Percentiles rank a stretch among this genome's conserved stretches.
Conservation (phyloP, 192 early-diverging fungal genomes). For the Rhizophagus prolifer region DNA sequence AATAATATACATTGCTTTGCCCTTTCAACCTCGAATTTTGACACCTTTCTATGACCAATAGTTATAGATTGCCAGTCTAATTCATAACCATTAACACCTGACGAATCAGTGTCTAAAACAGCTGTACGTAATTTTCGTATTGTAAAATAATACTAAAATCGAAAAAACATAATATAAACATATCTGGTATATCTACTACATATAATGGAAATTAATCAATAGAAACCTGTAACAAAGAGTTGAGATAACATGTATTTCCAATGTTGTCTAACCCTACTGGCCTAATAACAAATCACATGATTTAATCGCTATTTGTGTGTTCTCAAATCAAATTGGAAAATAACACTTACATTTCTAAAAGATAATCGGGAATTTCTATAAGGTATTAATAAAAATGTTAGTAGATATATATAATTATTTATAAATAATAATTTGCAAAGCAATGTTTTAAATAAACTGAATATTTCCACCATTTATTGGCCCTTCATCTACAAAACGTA, state of each 20-base stretch:
- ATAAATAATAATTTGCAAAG: background rate
- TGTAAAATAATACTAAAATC: conserved; percentile 66
- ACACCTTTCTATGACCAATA: conserved; percentile 48
- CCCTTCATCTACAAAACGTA: background rate
- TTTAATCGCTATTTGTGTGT: too few relatives aligned
- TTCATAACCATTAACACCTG: conserved; percentile 38
- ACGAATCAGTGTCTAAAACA: conserved; percentile 55
- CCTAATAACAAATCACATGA: conserved; percentile 32
- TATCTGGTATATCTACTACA: background rate
- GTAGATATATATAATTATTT: background rate
- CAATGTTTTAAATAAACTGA: background rate
- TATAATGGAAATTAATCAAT: background rate
- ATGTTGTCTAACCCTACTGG: conserved; percentile 79
- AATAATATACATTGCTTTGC: conserved; percentile 51
- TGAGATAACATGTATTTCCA: conserved; percentile 89
- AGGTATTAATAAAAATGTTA: too few relatives aligned
- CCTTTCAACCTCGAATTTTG: conserved; percentile 40
- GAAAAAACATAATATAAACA: background rate
- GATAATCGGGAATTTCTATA: background rate
- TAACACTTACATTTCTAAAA: background rate
- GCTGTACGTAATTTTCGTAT: conserved; percentile 60
- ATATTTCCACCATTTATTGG: background rate
- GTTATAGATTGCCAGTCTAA: conserved; percentile 41
- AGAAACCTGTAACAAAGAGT: conserved; percentile 68
- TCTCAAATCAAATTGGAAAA: background rate